These are phyloP conservation scores for Xylariaceae sp. DNA, from an alignment of 2,329 filamentous ascomycete species.

Conservation along the genomic window DNA sequence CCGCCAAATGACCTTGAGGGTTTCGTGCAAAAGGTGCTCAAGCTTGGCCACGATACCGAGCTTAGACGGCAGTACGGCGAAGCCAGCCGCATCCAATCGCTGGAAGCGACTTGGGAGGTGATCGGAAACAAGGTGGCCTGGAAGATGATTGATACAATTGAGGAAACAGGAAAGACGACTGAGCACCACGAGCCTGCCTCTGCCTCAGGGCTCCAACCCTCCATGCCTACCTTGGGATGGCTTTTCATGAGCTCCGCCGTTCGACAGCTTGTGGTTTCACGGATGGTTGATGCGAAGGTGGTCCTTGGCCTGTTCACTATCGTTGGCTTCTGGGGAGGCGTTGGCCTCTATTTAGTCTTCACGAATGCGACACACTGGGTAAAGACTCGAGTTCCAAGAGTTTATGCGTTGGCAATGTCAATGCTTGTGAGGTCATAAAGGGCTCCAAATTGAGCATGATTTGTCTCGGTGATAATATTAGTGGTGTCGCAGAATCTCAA, in stretches of 20 bases:
- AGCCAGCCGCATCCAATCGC: slow-evolving; percentile 61
- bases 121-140: slow-evolving; percentile 74
- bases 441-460: not conserved
- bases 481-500: too few species aligned
- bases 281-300: slow-evolving; percentile 52
- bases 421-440: not conserved
- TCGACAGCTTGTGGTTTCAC: slow-evolving; percentile 40
- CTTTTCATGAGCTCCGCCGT: not conserved
- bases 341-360: slow-evolving; percentile 56
- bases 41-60: slow-evolving; percentile 52
- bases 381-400: slow-evolving; percentile 25
- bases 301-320: slow-evolving; percentile 54
- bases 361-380: slow-evolving; percentile 52
- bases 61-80: slow-evolving; percentile 53
- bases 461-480: too few species aligned
- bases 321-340: slow-evolving; percentile 54
- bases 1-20: slow-evolving; percentile 62
- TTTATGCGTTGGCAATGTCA: slow-evolving; percentile 1
- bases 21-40: slow-evolving; percentile 61
- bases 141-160: slow-evolving; percentile 63
- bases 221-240: not conserved
- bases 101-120: slow-evolving; percentile 72
- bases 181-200: not conserved
- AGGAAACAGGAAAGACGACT: slow-evolving; percentile 49
- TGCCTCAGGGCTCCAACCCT: not conserved